Conservation (phyloP, 2,329 filamentous ascomycete genomes). For the Penicillium sp. region DNA sequence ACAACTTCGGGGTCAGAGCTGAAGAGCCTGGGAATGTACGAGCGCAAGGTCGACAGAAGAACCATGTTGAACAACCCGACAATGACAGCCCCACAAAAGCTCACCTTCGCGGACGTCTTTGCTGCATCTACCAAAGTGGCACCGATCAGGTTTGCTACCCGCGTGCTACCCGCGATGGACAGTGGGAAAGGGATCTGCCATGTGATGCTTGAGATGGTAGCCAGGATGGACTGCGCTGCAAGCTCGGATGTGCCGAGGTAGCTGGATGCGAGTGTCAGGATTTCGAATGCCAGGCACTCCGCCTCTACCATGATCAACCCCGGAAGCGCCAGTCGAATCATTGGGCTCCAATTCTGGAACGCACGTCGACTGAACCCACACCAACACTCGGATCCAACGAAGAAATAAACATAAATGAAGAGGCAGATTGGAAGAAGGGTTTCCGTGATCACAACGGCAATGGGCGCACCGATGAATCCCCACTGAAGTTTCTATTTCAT, state of each 20-base stretch:
- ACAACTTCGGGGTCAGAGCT: slow-evolving; percentile 73
- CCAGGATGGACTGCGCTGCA: slow-evolving; percentile 83
- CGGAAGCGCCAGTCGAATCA: slow-evolving; percentile 84
- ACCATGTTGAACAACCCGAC: slow-evolving; percentile 80
- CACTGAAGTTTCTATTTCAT: slow-evolving; percentile 51
- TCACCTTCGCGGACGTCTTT: slow-evolving; percentile 76
- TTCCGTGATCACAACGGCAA: slow-evolving; percentile 74
- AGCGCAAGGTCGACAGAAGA: slow-evolving; percentile 67
- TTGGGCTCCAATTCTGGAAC: slow-evolving; percentile 74
- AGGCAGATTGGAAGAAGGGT: slow-evolving; percentile 72
- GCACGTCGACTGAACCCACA: slow-evolving; percentile 72
- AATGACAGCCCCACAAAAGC: slow-evolving; percentile 64
- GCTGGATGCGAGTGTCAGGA: slow-evolving; percentile 79
- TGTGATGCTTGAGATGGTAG: slow-evolving; percentile 74
- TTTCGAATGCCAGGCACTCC: slow-evolving; percentile 90
- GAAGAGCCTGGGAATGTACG: slow-evolving; percentile 75
- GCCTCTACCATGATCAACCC: slow-evolving; percentile 93
- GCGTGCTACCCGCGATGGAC: slow-evolving; percentile 82
- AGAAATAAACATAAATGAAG: slow-evolving; percentile 70
- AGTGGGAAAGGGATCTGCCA: slow-evolving; percentile 94
- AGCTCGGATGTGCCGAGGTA: slow-evolving; percentile 78
- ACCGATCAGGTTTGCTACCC: slow-evolving; percentile 89
- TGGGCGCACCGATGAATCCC: slow-evolving; percentile 78
- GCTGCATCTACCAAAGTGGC: slow-evolving; percentile 80
- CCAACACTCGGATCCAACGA: slow-evolving; percentile 76